Evolutionary conservation across 805 yeast species (phyloP).

Genomic region (Yarrowia hollandica): DNA sequence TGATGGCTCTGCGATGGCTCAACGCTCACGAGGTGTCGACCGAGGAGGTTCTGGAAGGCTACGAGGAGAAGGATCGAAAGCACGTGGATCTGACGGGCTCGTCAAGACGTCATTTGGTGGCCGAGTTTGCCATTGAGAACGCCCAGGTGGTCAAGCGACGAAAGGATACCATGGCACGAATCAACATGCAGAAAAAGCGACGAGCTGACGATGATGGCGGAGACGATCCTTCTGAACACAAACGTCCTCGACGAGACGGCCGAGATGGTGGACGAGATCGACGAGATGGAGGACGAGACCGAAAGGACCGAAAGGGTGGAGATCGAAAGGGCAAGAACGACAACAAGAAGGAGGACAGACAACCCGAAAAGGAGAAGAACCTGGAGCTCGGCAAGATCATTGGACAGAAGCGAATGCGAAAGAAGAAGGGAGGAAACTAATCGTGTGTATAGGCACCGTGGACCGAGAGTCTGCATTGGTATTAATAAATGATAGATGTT

Average conservation of each 20-base stretch:
- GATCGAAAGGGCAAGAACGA: slow-evolving; percentile 5
- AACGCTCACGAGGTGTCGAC: slow-evolving; percentile 84
- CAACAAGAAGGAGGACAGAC: not conserved
- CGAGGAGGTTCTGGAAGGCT: slow-evolving; percentile 54
- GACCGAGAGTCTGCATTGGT: too few species aligned
- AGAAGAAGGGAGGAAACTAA: slow-evolving; percentile 32
- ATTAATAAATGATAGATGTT: too few species aligned
- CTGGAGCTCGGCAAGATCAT: slow-evolving; percentile 35
- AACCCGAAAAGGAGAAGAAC: slow-evolving; percentile 32
- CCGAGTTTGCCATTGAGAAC: slow-evolving; percentile 93
- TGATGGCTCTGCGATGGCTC: slow-evolving; percentile 96
- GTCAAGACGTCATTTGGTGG: slow-evolving; percentile 75
- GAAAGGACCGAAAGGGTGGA: slow-evolving; percentile 11
- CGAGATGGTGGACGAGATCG: slow-evolving; percentile 10
- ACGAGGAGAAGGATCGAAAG: slow-evolving; percentile 34
- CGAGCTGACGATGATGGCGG: slow-evolving; percentile 31
- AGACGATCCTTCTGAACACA: not conserved
- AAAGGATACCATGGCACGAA: slow-evolving; percentile 50
- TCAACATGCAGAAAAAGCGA: slow-evolving; percentile 32
- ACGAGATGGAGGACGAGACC: slow-evolving; percentile 19
- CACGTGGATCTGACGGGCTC: slow-evolving; percentile 38
- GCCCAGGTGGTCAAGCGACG: slow-evolving; percentile 92
- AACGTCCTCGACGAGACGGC: slow-evolving; percentile 14
- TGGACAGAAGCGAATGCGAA: slow-evolving; percentile 42
- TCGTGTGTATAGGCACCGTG: too few species aligned